Base-by-base conservation (phyloP, 2,329 filamentous ascomycete genomes). In the Cladobotryum mycophilum region DNA sequence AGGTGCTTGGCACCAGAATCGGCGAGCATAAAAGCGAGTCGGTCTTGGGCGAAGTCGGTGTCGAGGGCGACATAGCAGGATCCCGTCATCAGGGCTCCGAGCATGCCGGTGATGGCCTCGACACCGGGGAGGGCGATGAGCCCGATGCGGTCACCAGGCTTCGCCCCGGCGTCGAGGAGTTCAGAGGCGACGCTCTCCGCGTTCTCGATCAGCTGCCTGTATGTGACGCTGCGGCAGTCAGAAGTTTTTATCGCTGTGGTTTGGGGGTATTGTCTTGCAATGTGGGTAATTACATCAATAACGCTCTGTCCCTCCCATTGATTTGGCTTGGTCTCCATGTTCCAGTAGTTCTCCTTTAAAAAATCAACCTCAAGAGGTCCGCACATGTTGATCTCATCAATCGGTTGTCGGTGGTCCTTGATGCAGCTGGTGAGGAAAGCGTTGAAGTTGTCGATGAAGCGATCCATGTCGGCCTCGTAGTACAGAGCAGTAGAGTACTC, bases 361-460 rank as follows among this genome's bases (percentile, higher is more conserved):
- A 47, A 44, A 34, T 57, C 52, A 13, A 61, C 44, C 45, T 62
- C 60, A 15, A 57, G 53, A 5, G 51, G 51, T 12, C 60, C 60
- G 38, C 55, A 56, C 56, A 62, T 55, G 47, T 45, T 47, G 35
- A 62, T 53, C 49, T 62, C 56, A 12, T 57, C 53, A 17, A 61
- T 53, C 13, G 58, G 60, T 42, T 61, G 58, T 47, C 60, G 58
- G 47, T 61, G 58, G 51, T 61, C 60, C 38, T 54, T 56, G 49
- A 60, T 58, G 49, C 49, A 59, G 44, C 55, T 58, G n/a, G 56
- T 40, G 13, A 63, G 48, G 56, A 63, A 64, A 14, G 57, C 53
- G 25, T 58, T 50, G 47, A 63, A 59, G 49, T 61, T 59, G 44
- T 63, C 58, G 22, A 62, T 48, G 56, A 62, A 62, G n/a, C 58